Evolutionary conservation across 306 rosid genomes (phyloP), one percentile per base, ranked within the genome.

Genomic region (Quercus glauca): DNA sequence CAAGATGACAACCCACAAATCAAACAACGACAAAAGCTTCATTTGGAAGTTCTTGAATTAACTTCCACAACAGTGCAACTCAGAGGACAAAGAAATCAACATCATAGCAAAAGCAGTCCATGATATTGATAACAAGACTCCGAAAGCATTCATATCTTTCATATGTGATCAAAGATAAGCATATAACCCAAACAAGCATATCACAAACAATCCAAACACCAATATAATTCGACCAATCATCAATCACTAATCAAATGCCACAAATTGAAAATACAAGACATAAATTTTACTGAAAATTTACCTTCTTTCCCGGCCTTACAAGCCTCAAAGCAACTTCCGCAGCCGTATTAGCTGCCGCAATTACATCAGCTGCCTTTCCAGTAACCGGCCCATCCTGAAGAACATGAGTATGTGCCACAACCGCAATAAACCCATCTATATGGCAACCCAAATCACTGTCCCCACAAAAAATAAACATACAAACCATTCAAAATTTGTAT

Each of bases 281-380:
- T 71, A 69, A 5, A 1, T 3, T 58, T 61, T 28, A 65, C 69
- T 67, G 28, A 73, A 45, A 28, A 37, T 69, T 83, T 80, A 94
- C 97, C 86, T 90, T 94, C 68, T 61, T 93, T 73, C 99, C 99
- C 1, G 99, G 99, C 89, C 91, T 90, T 5, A 91, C 92, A 75
- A 93, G 98, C 84, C 99, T 91, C 90, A 91, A 76, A 61, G 98
- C 98, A 80, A 95, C 98, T 84, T 95, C 99, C 10, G 99, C 97
- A 18, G 99, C 99, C 13, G 98, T 90, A 78, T 95, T 95, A 49
- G 97, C 98, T 35, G 99, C 99, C 1, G 97, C 95, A 79, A 92
- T 83, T 18, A 88, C 98, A 88, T 95, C 99, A 49, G 99, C 99
- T 12, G 92, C 94, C 73, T 90, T 85, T 64, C 99, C 98, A 0